These are phyloP conservation scores for Apiotrichum domesticum DNA, from an alignment of 1,284 basidiomycete genomes.

Conservation along the genomic window DNA sequence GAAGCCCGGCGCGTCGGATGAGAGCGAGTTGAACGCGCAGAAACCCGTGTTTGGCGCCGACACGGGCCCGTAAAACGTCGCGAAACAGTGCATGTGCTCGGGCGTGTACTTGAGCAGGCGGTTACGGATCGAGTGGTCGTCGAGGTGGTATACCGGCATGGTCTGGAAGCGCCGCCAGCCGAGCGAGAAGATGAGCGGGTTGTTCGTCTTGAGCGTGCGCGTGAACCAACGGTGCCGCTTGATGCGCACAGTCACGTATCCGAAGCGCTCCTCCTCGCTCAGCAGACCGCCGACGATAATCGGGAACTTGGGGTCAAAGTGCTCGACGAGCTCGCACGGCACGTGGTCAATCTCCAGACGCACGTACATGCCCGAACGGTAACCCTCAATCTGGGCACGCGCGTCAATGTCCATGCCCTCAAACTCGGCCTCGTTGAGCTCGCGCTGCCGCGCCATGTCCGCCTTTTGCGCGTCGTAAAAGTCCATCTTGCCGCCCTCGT, in stretches of 20 bases:
- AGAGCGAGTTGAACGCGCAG: slow-evolving; percentile 89
- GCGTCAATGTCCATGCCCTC: slow-evolving; percentile 69
- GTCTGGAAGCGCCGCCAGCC: slow-evolving; percentile 97
- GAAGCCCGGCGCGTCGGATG: slow-evolving; percentile 65
- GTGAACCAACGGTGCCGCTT: slow-evolving; percentile 95
- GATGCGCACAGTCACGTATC: slow-evolving; percentile 88
- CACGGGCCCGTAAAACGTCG: slow-evolving; percentile 91
- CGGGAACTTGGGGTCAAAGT: slow-evolving; percentile 88
- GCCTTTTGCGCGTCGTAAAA: slow-evolving; percentile 91
- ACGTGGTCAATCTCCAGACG: slow-evolving; percentile 80
- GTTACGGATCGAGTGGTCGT: slow-evolving; percentile 95
- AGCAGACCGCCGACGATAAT: slow-evolving; percentile 91
- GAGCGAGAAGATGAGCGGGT: slow-evolving; percentile 89
- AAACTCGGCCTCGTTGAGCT: slow-evolving; percentile 82
- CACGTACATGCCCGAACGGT: slow-evolving; percentile 86
- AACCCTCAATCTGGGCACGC: slow-evolving; percentile 81
- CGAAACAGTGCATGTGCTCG: slow-evolving; percentile 98
- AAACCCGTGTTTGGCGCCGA: slow-evolving; percentile 92
- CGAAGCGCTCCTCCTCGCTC: slow-evolving; percentile 83
- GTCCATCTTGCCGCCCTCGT: slow-evolving; percentile 58
- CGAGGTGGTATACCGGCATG: slow-evolving; percentile 89
- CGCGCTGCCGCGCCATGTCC: slow-evolving; percentile 77
- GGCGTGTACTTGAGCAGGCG: slow-evolving; percentile 99
- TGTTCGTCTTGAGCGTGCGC: slow-evolving; percentile 91
- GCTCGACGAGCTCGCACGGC: slow-evolving; percentile 84